A percentile compares a stretch with the other conserved stretches of the same genome.
These are phyloP conservation scores for Globisporangium orthogonon DNA, from an alignment of 352 stramenopile species.

Conservation along the genomic window DNA sequence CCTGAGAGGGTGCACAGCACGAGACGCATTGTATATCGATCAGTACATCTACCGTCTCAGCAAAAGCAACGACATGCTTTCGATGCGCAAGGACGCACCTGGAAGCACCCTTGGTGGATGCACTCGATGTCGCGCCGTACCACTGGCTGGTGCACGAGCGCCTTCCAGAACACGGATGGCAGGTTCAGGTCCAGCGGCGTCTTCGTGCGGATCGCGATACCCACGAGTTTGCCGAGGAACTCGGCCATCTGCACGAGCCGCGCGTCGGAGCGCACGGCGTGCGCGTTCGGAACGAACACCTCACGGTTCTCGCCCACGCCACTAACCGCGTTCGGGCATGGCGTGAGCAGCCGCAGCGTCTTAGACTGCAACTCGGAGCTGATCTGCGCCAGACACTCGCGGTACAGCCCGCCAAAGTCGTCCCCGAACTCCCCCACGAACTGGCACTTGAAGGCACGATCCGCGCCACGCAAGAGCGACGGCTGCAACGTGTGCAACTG, in stretches of 20 bases:
- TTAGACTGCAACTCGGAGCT: constrained; percentile 84
- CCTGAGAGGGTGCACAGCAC: constrained; percentile 19
- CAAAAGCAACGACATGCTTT: background rate
- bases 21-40: background rate
- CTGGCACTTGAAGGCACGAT: constrained; percentile 89
- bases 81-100: constrained; percentile 12
- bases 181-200: constrained; percentile 91
- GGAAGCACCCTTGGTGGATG: constrained; percentile 81
- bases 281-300: constrained; percentile 71
- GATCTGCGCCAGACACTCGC: constrained; percentile 85
- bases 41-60: background rate
- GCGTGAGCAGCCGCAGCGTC: constrained; percentile 78
- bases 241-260: constrained; percentile 85
- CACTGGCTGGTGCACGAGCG: constrained; percentile 81
- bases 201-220: constrained; percentile 90
- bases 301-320: constrained; percentile 88
- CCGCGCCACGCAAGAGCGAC: constrained; percentile 72
- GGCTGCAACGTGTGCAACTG: constrained; percentile 83
- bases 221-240: constrained; percentile 93
- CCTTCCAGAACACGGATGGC: constrained; percentile 90
- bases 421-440: constrained; percentile 90
- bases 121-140: constrained; percentile 73
- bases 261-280: constrained; percentile 32
- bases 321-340: constrained; percentile 84
- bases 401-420: constrained; percentile 88